Conservation (phyloP, 257 asterid species). For the Primulina eburnea region DNA sequence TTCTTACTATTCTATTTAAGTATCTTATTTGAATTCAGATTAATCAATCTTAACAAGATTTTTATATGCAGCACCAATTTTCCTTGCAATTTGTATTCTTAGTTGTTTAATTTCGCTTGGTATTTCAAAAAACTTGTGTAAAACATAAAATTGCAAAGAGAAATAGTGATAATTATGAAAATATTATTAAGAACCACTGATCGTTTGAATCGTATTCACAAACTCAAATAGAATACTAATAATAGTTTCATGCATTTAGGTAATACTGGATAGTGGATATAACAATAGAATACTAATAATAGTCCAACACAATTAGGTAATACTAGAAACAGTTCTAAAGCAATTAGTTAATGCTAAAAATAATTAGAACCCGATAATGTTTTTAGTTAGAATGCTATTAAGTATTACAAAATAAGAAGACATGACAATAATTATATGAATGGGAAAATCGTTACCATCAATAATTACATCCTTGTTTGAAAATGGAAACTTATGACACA, state of each 20-base stretch:
- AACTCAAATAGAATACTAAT: neutral
- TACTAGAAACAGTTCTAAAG: neutral
- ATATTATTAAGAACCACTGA: neutral
- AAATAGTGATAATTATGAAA: neutral
- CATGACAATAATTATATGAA: neutral
- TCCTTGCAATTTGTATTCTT: neutral
- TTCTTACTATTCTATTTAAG: neutral
- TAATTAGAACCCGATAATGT: neutral
- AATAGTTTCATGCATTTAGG: neutral
- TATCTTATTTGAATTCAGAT: neutral
- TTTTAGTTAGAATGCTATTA: neutral
- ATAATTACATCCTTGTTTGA: neutral
- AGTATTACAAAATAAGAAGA: no score
- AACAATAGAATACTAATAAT: neutral
- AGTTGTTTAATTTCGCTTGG: neutral
- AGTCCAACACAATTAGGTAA: neutral
- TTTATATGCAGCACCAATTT: neutral
- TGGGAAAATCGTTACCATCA: neutral
- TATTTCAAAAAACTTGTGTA: neutral
- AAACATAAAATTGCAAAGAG: neutral
- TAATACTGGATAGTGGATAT: neutral
- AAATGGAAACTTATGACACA: neutral
- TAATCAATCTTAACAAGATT: neutral
- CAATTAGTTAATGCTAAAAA: neutral
- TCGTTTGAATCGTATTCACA: neutral